Conservation (phyloP, 2,329 filamentous ascomycete genomes). For the Curvularia verruculosa region DNA sequence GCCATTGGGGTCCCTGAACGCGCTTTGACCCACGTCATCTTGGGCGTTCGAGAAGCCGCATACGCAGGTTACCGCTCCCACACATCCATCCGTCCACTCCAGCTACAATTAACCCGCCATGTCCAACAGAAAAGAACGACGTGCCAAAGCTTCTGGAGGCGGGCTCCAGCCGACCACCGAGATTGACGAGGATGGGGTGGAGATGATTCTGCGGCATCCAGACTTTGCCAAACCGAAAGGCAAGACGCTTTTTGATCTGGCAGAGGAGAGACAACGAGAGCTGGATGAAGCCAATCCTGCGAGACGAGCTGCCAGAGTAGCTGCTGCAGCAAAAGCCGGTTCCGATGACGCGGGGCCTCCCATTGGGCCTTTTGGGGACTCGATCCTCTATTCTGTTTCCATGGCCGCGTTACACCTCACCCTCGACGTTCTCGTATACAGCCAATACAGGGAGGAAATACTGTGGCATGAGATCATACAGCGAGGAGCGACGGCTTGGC, state of each 20-base stretch:
- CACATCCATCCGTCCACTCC: constrained; percentile 3
- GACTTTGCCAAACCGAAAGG: constrained; percentile 67
- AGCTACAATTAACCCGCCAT: constrained; percentile 23
- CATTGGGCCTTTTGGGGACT: constrained; percentile 55
- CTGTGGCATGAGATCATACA: constrained; percentile 62
- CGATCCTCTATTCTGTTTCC: constrained; percentile 60
- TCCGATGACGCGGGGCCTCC: constrained; percentile 44
- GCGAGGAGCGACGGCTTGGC: constrained; percentile 57
- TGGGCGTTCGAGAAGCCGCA: constrained; percentile 27
- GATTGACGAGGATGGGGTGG: constrained; percentile 53
- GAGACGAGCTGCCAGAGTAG: constrained; percentile 44
- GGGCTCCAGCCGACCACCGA: constrained; percentile 46
- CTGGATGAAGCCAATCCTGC: constrained; percentile 56
- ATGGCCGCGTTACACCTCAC: constrained; percentile 77
- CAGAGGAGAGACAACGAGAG: constrained; percentile 63
- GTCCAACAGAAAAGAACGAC: constrained; percentile 55
- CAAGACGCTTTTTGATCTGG: constrained; percentile 75
- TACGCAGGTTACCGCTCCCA: constrained; percentile 23
- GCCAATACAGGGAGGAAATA: constrained; percentile 75
- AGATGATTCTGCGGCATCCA: constrained; percentile 70
- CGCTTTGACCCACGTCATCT: constrained; percentile 25
- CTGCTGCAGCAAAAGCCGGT: constrained; percentile 26
- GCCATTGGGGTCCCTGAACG: constrained; percentile 12
- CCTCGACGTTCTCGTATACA: constrained; percentile 77
- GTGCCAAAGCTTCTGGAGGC: constrained; percentile 45